These are phyloP conservation scores for Sugiyamaella pinicola DNA, from an alignment of 1,139 yeast genomes.

Conservation along the genomic window DNA sequence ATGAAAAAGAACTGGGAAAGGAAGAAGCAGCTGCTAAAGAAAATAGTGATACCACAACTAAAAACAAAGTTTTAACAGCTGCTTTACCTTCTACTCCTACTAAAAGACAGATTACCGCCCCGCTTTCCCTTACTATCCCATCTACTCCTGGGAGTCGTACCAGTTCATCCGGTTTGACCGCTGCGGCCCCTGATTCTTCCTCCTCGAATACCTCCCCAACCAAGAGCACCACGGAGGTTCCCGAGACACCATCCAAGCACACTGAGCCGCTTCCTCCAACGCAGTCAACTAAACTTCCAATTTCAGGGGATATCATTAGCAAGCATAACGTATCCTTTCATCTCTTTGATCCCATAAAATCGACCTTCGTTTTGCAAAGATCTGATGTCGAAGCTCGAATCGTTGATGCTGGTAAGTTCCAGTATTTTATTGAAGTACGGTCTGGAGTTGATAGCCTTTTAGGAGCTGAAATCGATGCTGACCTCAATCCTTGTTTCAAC, in stretches of 20 bases:
- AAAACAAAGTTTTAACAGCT: not conserved
- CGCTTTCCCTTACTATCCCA: too few relatives aligned
- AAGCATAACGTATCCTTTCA: slow-evolving; percentile 49
- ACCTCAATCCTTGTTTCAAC: slow-evolving; percentile 68
- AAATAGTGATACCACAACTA: not conserved
- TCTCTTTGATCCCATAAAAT: slow-evolving; percentile 57
- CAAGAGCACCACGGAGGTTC: not conserved
- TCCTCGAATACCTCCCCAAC: not conserved
- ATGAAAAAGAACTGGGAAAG: not conserved
- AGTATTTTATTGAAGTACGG: slow-evolving; percentile 50
- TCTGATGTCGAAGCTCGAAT: slow-evolving; percentile 45
- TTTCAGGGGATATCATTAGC: slow-evolving; percentile 20
- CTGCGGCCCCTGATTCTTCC: slow-evolving; percentile 4
- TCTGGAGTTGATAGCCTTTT: slow-evolving; percentile 40
- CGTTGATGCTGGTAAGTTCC: slow-evolving; percentile 50
- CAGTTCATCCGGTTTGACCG: not conserved
- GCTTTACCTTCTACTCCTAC: slow-evolving; percentile 22
- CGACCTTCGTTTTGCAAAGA: slow-evolving; percentile 53
- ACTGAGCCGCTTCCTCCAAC: slow-evolving; percentile 12
- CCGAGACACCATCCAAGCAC: slow-evolving; percentile 25
- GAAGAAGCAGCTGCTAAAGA: not conserved
- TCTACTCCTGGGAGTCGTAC: too few relatives aligned
- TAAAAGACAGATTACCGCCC: slow-evolving; percentile 1
- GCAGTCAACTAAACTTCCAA: not conserved
- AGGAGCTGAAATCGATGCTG: slow-evolving; percentile 51